A percentile compares a stretch with the other conserved stretches of the same genome.
These are phyloP conservation scores for Parastagonospora avenae DNA, from an alignment of 2,329 filamentous ascomycete species.

Conservation along the genomic window DNA sequence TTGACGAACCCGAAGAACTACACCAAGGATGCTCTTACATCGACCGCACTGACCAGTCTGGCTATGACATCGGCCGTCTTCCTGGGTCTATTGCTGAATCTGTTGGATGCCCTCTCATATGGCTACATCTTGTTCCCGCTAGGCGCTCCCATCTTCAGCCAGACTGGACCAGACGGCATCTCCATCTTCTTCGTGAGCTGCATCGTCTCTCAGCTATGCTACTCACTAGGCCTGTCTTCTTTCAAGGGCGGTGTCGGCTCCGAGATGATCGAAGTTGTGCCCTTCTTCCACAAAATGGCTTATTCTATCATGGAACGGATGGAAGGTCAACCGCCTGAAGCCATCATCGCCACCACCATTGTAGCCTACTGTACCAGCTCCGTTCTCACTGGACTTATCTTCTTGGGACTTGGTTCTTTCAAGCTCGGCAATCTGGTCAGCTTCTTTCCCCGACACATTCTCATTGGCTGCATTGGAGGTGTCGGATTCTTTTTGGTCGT, in stretches of 20 bases:
- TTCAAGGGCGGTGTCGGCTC: constrained; percentile 93
- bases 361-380: constrained; percentile 89
- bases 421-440: constrained; percentile 90
- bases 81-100: constrained; percentile 86
- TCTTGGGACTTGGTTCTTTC: constrained; percentile 87
- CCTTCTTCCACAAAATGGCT: constrained; percentile 99
- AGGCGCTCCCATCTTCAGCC: constrained; percentile 81
- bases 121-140: constrained; percentile 89
- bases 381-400: constrained; percentile 86
- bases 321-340: constrained; percentile 78
- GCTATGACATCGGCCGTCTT: constrained; percentile 83
- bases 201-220: constrained; percentile 89
- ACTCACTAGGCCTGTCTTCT: constrained; percentile 80
- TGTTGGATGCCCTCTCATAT: constrained; percentile 93
- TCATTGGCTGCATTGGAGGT: constrained; percentile 96
- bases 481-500: constrained; percentile 93
- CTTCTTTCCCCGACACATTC: constrained; percentile 94
- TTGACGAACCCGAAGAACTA: constrained; percentile 71
- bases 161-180: constrained; percentile 89
- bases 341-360: constrained; percentile 92
- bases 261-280: constrained; percentile 97
- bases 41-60: constrained; percentile 67
- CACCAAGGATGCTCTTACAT: constrained; percentile 69
- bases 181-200: constrained; percentile 99
- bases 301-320: constrained; percentile 80